A percentile compares a stretch with the other conserved stretches of the same genome.
Conservation (phyloP, 495 filamentous ascomycete species). For the Pseudomonodictys pantanalensis region DNA sequence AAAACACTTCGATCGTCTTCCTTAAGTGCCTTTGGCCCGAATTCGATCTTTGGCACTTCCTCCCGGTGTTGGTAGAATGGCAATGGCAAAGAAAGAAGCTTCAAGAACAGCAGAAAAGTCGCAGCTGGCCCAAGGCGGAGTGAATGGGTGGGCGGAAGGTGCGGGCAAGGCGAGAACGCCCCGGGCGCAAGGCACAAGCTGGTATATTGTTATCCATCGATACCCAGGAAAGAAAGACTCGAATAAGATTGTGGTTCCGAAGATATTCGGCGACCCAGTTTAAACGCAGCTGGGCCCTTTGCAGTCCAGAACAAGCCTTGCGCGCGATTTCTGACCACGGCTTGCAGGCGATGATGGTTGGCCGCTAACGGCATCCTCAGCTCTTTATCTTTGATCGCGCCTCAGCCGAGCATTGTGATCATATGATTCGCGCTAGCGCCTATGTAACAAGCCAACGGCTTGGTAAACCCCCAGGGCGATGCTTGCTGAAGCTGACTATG, state of each 20-base stretch:
- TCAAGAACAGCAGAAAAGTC: slow-evolving; percentile 26
- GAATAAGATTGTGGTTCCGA: background rate
- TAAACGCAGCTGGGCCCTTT: background rate
- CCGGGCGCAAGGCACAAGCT: background rate
- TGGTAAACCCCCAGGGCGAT: background rate
- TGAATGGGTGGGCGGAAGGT: background rate
- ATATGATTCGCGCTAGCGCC: slow-evolving; percentile 18
- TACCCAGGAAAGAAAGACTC: background rate
- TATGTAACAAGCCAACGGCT: background rate
- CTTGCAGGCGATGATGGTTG: background rate
- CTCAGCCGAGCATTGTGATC: slow-evolving; percentile 5
- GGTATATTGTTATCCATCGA: background rate
- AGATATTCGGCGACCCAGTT: background rate
- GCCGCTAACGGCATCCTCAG: slow-evolving; percentile 1
- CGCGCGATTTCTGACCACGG: background rate
- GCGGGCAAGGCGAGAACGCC: background rate
- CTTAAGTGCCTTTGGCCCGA: slow-evolving; percentile 92
- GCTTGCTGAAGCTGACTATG: background rate
- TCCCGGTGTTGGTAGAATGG: slow-evolving; percentile 90
- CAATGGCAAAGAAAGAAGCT: slow-evolving; percentile 67
- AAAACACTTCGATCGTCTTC: slow-evolving; percentile 88
- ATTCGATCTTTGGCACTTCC: slow-evolving; percentile 90
- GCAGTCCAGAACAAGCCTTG: background rate
- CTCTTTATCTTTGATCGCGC: slow-evolving; percentile 10
- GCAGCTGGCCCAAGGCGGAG: slow-evolving; percentile 1